Conservation (phyloP, 306 rosid genomes). For the Psophocarpus tetragonolobus region DNA sequence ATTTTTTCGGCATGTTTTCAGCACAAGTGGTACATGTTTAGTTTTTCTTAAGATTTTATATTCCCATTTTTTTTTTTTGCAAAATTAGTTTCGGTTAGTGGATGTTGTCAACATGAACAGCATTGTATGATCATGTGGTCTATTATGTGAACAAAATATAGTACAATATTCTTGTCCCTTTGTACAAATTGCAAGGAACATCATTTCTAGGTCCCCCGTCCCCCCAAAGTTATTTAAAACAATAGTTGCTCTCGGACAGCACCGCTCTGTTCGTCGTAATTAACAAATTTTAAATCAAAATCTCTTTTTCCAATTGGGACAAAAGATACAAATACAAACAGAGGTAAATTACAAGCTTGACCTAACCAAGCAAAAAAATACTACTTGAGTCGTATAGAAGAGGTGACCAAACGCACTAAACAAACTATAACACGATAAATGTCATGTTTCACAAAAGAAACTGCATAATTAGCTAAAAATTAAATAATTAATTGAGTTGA, state of each 20-base stretch:
- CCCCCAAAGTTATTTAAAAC: background rate
- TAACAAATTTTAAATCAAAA: background rate
- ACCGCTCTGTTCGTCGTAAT: background rate
- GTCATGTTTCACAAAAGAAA: background rate
- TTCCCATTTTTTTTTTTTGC: background rate
- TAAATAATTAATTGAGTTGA: background rate
- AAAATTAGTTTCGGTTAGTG: background rate
- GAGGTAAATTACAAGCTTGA: background rate
- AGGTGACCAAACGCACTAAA: background rate
- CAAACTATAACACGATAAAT: background rate
- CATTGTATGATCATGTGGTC: background rate
- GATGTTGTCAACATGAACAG: background rate
- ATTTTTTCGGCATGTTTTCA: background rate
- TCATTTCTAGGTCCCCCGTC: background rate
- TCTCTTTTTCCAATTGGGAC: background rate
- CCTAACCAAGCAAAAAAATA: background rate
- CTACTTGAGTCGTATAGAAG: background rate
- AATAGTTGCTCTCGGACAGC: background rate
- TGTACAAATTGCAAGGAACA: constrained; percentile 9
- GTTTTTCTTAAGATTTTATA: background rate
- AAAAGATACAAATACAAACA: background rate
- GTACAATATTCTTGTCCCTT: background rate
- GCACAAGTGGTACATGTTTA: background rate
- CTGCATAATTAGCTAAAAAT: background rate
- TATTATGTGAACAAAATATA: background rate